phyloP scores from a whole-genome alignment of 2,329 filamentous ascomycete genomes.

The Exophiala aquamarina region DNA sequence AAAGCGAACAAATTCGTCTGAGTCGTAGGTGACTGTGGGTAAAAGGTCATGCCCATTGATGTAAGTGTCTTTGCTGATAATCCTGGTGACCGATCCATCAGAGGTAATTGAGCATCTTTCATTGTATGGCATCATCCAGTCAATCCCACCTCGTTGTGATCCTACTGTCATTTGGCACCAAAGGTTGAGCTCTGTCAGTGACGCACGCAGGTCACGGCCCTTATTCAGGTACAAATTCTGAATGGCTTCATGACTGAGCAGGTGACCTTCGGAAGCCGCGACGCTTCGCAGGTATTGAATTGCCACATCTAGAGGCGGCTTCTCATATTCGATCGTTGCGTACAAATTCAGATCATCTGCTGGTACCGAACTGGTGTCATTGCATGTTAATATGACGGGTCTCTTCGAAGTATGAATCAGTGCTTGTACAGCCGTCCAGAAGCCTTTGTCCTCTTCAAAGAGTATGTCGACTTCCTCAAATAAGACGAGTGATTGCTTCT shows the following conservation, averaged over 20 bases:
- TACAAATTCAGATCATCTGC: constrained; percentile 73
- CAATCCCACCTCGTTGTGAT: constrained; percentile 80
- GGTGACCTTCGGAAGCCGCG: constrained; percentile 86
- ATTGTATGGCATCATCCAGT: constrained; percentile 85
- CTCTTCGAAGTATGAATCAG: constrained; percentile 83
- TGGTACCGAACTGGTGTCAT: constrained; percentile 81
- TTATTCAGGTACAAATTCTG: constrained; percentile 69
- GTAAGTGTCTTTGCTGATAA: constrained; percentile 81
- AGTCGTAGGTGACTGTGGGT: constrained; percentile 29
- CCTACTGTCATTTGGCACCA: constrained; percentile 98
- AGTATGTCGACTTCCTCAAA: constrained; percentile 92
- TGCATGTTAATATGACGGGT: constrained; percentile 94
- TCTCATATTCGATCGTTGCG: constrained; percentile 75
- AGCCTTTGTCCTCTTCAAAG: constrained; percentile 93
- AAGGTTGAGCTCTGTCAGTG: constrained; percentile 82
- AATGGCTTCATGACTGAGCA: constrained; percentile 67
- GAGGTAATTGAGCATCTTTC: constrained; percentile 65
- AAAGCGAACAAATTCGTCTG: constrained; percentile 18
- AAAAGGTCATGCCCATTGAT: constrained; percentile 69
- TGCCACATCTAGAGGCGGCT: constrained; percentile 66
- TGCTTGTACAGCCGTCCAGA: constrained; percentile 79
- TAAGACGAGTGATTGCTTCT: constrained; percentile 92
- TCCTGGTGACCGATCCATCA: constrained; percentile 63
- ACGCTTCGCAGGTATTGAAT: constrained; percentile 79
- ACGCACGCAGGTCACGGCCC: constrained; percentile 71